These are phyloP conservation scores for Komagataea norvegica DNA, from an alignment of 1,139 yeast species.

Conservation along the genomic window DNA sequence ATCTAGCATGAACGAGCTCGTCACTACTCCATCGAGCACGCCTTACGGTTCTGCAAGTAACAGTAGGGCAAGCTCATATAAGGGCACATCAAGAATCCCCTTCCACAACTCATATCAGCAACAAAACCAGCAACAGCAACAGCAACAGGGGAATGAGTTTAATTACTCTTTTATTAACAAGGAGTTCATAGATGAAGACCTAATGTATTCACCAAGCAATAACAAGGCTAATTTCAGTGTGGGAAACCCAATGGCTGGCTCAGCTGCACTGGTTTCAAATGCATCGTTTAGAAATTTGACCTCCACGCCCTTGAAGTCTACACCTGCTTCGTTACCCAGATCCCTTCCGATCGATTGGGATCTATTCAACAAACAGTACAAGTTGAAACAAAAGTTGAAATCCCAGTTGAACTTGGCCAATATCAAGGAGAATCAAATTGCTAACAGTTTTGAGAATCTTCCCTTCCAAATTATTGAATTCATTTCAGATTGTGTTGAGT, in stretches of 20 bases:
- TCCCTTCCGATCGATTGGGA: slow-evolving; percentile 27
- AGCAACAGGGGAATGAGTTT: slow-evolving; percentile 11
- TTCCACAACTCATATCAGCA: slow-evolving; percentile 7
- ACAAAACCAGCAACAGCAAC: slow-evolving; percentile 2
- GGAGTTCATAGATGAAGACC: slow-evolving; percentile 21
- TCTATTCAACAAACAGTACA: slow-evolving; percentile 25
- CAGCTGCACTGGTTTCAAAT: slow-evolving; percentile 1
- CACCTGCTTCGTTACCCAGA: slow-evolving; percentile 24
- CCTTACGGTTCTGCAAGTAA: slow-evolving; percentile 10
- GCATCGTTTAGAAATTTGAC: slow-evolving; percentile 23
- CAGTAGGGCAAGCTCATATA: slow-evolving; percentile 4
- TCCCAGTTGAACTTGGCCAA: slow-evolving; percentile 8
- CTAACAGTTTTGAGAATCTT: slow-evolving; percentile 24
- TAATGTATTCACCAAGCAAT: slow-evolving; percentile 5
- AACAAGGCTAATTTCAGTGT: slow-evolving; percentile 4
- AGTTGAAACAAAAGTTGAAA: slow-evolving; percentile 18
- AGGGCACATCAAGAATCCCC: slow-evolving; percentile 6
- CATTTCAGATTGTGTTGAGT: slow-evolving; percentile 25
- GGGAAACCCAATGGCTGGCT: slow-evolving; percentile 4
- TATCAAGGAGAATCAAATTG: slow-evolving; percentile 9
- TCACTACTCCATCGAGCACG: slow-evolving; percentile 12
- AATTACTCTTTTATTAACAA: slow-evolving; percentile 22
- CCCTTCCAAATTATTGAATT: slow-evolving; percentile 27
- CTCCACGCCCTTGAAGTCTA: slow-evolving; percentile 22
- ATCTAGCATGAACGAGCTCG: slow-evolving; percentile 15